phyloP scores from a whole-genome alignment of 2,329 filamentous ascomycete species.

The Botryotinia calthae region DNA sequence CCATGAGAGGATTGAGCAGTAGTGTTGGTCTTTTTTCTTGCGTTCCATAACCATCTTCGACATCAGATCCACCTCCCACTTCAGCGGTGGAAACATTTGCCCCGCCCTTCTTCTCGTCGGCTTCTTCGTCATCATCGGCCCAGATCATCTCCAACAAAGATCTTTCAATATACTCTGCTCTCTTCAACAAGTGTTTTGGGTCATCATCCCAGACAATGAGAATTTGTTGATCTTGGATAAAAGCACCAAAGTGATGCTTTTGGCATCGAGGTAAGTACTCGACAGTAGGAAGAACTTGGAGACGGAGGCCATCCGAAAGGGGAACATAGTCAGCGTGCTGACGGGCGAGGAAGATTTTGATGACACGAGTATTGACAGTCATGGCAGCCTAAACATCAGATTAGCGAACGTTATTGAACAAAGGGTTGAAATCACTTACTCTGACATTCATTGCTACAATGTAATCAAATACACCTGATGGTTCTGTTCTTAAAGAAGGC shows the following conservation, averaged over 20 bases:
- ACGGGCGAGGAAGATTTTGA: constrained; percentile 56
- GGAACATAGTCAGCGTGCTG: constrained; percentile 55
- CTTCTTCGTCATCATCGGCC: constrained; percentile 44
- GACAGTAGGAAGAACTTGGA: constrained; percentile 61
- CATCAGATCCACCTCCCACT: not conserved
- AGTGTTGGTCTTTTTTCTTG: constrained; percentile 46
- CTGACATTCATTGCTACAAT: constrained; percentile 51
- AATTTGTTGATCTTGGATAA: constrained; percentile 56
- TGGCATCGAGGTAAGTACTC: constrained; percentile 56
- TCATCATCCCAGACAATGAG: constrained; percentile 65
- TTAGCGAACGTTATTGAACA: not conserved
- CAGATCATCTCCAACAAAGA: constrained; percentile 59
- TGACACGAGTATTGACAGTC: constrained; percentile 64
- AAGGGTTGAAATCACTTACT: constrained; percentile 40
- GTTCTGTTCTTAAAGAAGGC: constrained; percentile 45
- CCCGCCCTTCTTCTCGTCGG: constrained; percentile 30
- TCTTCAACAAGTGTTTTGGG: constrained; percentile 52
- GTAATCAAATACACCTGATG: constrained; percentile 50
- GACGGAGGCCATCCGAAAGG: constrained; percentile 53
- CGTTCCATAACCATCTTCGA: constrained; percentile 1
- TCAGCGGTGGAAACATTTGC: constrained; percentile 34
- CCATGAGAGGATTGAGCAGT: constrained; percentile 54
- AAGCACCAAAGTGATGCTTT: constrained; percentile 65
- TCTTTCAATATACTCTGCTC: constrained; percentile 51
- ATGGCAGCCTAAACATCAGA: constrained; percentile 53